Evolutionary conservation across 345 rosid species (phyloP), one percentile per base, ranked within the genome.

Genomic region (Citrus cavaleriei): DNA sequence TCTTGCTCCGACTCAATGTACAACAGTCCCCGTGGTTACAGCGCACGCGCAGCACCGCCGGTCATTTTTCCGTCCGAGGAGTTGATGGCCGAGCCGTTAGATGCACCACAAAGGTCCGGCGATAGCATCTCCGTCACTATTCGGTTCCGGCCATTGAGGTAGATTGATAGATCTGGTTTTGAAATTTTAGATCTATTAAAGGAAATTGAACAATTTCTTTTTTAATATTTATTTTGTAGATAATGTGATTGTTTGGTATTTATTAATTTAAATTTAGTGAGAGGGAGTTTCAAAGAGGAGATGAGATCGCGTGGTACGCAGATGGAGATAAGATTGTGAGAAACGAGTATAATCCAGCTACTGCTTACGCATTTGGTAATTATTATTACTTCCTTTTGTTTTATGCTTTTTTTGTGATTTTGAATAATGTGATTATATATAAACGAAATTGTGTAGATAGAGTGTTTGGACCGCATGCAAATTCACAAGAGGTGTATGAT

Each of bases 51-150:
- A 12, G 62, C 71, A 10, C 49, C 71, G 34, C 92, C 97, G 32
- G 91, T 88, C 13, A 88, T 81, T 18, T 94, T 84, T 77, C 85
- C 88, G 0, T 58, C 92, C 4, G 99, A 94, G 46, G 99, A 92
- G 86, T 79, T 97, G 79, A 70, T 89, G 54, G 88, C 86, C 6
- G 98, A 92, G 81, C 90, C 90, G n/a, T 12, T 85, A 81, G 98
- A 89, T 7, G 82, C 83, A 61, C 78, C 89, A 79, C 75, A 25
- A 34, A 88, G 85, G 84, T 86, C 93, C 18, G 94, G 91, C 14
- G 98, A 97, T 80, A 97, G 98, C 78, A 94, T 97, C 49, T 94
- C 97, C 68, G 99, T 97, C 72, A 94, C 99, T 82, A 92, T 97
- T 86, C 95, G 99, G 74, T 97, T 97, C 81, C 77, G 98, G 75